A percentile compares a stretch with the other conserved stretches of the same genome.
Conservation (phyloP, 2,329 filamentous ascomycete species). For the Ramularia endophylla region DNA sequence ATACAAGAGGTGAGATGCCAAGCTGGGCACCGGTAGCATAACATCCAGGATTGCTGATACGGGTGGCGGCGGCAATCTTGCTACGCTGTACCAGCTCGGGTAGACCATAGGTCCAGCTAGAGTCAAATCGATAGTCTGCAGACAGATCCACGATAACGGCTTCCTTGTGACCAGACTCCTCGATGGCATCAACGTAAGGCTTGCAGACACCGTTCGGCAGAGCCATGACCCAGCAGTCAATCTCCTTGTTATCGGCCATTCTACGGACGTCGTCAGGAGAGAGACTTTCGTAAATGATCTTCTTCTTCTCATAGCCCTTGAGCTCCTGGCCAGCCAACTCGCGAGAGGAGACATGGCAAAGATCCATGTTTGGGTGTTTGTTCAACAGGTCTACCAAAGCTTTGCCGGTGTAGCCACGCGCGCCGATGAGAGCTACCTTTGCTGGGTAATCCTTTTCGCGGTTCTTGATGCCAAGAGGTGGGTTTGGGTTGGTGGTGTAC, state of each 20-base stretch:
- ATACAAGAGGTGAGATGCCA: constrained; percentile 67
- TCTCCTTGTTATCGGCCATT: constrained; percentile 75
- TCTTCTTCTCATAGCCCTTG: constrained; percentile 82
- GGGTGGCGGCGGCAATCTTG: constrained; percentile 68
- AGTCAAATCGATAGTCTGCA: constrained; percentile 92
- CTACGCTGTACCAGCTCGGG: constrained; percentile 76
- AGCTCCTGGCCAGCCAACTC: constrained; percentile 84
- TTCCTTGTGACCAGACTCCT: constrained; percentile 57
- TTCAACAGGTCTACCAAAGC: constrained; percentile 84
- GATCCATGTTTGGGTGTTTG: constrained; percentile 80
- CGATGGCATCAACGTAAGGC: constrained; percentile 85
- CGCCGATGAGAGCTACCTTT: constrained; percentile 80
- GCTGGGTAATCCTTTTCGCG: constrained; percentile 73
- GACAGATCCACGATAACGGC: constrained; percentile 88
- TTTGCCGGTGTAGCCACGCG: constrained; percentile 90
- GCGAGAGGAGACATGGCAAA: constrained; percentile 86
- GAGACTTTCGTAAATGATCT: constrained; percentile 89
- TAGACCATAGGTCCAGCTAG: constrained; percentile 80
- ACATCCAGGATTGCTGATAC: constrained; percentile 90
- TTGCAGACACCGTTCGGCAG: constrained; percentile 93
- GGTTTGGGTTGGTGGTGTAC: constrained; percentile 77
- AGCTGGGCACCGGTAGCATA: constrained; percentile 92
- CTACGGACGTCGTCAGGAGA: constrained; percentile 77
- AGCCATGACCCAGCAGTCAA: constrained; percentile 98
- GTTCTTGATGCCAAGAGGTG: constrained; percentile 82